These are phyloP conservation scores for Lichina pygmaea DNA, from an alignment of 495 filamentous ascomycete genomes.

Conservation along the genomic window DNA sequence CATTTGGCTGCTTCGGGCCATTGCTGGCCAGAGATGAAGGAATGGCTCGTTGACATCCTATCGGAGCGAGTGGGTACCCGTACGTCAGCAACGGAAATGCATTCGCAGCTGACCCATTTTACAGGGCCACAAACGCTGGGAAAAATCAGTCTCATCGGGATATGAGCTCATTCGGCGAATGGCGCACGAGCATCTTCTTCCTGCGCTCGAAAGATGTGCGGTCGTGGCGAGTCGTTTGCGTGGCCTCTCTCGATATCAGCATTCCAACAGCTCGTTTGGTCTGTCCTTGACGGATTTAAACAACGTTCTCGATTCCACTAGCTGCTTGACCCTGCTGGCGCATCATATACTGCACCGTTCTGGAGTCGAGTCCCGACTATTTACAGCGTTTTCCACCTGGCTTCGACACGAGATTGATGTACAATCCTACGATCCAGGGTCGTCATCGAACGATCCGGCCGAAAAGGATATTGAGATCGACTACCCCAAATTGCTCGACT, in stretches of 20 bases:
- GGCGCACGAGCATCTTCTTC: conserved; percentile 65
- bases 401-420: conserved; percentile 60
- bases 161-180: conserved; percentile 52
- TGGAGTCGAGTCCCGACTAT: conserved; percentile 55
- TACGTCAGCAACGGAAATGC: neutral
- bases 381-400: conserved; percentile 60
- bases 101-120: neutral
- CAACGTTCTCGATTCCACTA: conserved; percentile 12
- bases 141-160: conserved; percentile 52
- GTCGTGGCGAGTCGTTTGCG: conserved; percentile 62
- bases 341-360: conserved; percentile 45
- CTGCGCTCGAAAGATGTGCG: conserved; percentile 56
- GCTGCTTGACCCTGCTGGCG: conserved; percentile 30
- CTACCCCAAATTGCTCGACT: conserved; percentile 20
- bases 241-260: conserved; percentile 64
- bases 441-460: conserved; percentile 19
- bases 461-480: conserved; percentile 28
- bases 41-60: conserved; percentile 76
- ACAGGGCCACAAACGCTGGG: conserved; percentile 87
- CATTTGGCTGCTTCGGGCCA: conserved; percentile 70
- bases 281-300: conserved; percentile 22
- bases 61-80: conserved; percentile 37
- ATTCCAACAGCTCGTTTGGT: conserved; percentile 34
- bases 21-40: conserved; percentile 45
- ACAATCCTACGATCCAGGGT: conserved; percentile 17